These are phyloP conservation scores for Tephrocybe rancida DNA, from an alignment of 768 basidiomycete species.

Conservation along the genomic window DNA sequence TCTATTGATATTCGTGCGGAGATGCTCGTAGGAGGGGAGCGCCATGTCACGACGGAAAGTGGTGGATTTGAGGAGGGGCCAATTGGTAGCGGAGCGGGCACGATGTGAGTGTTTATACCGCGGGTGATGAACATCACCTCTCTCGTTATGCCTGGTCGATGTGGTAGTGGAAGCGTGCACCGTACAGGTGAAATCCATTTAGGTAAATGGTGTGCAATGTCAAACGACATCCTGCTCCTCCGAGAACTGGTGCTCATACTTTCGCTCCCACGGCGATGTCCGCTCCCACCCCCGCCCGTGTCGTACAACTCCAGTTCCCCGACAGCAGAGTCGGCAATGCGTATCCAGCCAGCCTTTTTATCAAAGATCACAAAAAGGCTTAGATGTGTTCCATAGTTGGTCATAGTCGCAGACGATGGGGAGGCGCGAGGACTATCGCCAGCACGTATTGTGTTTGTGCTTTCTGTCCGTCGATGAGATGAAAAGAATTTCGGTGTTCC, in stretches of 20 bases:
- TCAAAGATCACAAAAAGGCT: conserved; percentile 85
- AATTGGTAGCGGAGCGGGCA: conserved; percentile 68
- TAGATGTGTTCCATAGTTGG: conserved; percentile 69
- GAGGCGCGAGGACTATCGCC: conserved; percentile 27
- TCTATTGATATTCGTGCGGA: conserved; percentile 43
- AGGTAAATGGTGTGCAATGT: conserved; percentile 26
- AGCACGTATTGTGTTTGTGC: conserved; percentile 38
- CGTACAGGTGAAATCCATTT: conserved; percentile 56
- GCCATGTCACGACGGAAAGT: conserved; percentile 60
- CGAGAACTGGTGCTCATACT: conserved; percentile 19
- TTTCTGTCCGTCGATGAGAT: conserved; percentile 45
- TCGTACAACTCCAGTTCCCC: conserved; percentile 73
- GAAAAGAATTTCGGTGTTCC: conserved; percentile 28
- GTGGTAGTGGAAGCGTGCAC: conserved; percentile 47
- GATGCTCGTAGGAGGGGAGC: conserved; percentile 55
- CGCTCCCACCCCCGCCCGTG: conserved; percentile 31
- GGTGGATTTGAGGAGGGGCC: conserved; percentile 49
- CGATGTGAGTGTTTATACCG: conserved; percentile 67
- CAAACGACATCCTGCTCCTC: conserved; percentile 42
- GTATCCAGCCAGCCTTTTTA: conserved; percentile 86
- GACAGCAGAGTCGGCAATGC: conserved; percentile 78
- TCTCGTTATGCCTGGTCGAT: conserved; percentile 29
- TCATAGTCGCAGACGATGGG: conserved; percentile 31
- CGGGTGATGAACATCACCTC: conserved; percentile 68
- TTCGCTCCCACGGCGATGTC: conserved; percentile 23